Percentiles rank a stretch among this genome's conserved stretches.
phyloP scores from a whole-genome alignment of 2,329 filamentous ascomycete species.

The Teratosphaeria epicoccoides region DNA sequence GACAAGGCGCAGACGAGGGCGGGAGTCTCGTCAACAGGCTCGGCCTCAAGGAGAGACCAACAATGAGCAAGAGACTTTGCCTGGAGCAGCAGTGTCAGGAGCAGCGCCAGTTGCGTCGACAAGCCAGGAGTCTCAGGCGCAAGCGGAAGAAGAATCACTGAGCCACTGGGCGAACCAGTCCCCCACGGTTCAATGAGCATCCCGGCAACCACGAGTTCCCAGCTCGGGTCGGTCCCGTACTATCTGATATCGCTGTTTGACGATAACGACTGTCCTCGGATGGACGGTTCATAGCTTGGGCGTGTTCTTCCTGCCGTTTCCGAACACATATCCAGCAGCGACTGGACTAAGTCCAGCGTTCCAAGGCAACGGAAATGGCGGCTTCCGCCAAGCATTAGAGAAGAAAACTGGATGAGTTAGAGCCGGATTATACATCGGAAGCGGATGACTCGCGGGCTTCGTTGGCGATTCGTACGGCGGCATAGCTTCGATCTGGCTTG shows the following conservation, averaged over 20 bases:
- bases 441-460: background rate
- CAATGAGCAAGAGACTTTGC: background rate
- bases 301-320: conserved; percentile 6
- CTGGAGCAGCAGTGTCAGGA: background rate
- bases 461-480: conserved; percentile 22
- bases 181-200: background rate
- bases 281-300: conserved; percentile 17
- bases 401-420: conserved; percentile 67
- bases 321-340: conserved; percentile 34
- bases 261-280: background rate
- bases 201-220: background rate
- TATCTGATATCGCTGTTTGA: background rate
- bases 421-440: conserved; percentile 43
- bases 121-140: background rate
- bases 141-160: background rate
- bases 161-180: background rate
- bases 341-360: conserved; percentile 32
- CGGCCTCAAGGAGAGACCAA: background rate
- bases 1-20: background rate
- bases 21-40: background rate
- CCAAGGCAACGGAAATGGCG: conserved; percentile 37
- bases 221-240: background rate
- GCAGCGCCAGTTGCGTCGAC: background rate
- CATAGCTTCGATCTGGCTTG: conserved; percentile 42
- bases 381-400: conserved; percentile 50